Evolutionary conservation across 441 rosid genomes (phyloP).

Genomic region (Eruca vesicaria): DNA sequence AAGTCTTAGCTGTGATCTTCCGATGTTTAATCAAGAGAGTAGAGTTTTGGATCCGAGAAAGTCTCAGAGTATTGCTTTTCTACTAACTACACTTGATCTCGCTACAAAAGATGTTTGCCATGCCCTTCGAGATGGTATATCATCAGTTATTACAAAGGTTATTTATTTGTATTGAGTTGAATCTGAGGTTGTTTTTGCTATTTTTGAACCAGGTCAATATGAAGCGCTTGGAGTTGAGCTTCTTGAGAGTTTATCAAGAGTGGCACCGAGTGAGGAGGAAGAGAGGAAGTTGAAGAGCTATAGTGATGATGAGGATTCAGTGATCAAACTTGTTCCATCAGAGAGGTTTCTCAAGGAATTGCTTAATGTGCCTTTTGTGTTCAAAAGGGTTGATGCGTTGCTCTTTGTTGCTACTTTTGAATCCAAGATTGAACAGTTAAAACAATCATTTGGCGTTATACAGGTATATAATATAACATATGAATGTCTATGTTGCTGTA

Average conservation of each 20-base stretch:
- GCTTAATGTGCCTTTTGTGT: slow-evolving; percentile 79
- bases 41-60: slow-evolving; percentile 66
- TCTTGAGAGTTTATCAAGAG: slow-evolving; percentile 39
- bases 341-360: slow-evolving; percentile 84
- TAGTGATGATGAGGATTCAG: slow-evolving; percentile 48
- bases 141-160: neutral
- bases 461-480: slow-evolving; percentile 54
- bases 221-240: slow-evolving; percentile 38
- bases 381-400: slow-evolving; percentile 70
- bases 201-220: slow-evolving; percentile 60
- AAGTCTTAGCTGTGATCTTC: slow-evolving; percentile 50
- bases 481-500: slow-evolving; percentile 4
- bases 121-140: slow-evolving; percentile 75
- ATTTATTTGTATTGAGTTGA: neutral
- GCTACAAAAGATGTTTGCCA: slow-evolving; percentile 73
- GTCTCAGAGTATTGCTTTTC: slow-evolving; percentile 71
- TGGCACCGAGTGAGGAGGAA: slow-evolving; percentile 44
- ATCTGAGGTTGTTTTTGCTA: slow-evolving; percentile 33
- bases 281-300: slow-evolving; percentile 37
- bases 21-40: slow-evolving; percentile 52
- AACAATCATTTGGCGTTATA: slow-evolving; percentile 57
- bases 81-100: slow-evolving; percentile 70
- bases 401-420: slow-evolving; percentile 70
- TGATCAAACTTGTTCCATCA: slow-evolving; percentile 65
- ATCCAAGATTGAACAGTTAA: slow-evolving; percentile 66